These are phyloP conservation scores for Solanum bulbocastanum DNA, from an alignment of 257 asterid genomes.

Conservation along the genomic window DNA sequence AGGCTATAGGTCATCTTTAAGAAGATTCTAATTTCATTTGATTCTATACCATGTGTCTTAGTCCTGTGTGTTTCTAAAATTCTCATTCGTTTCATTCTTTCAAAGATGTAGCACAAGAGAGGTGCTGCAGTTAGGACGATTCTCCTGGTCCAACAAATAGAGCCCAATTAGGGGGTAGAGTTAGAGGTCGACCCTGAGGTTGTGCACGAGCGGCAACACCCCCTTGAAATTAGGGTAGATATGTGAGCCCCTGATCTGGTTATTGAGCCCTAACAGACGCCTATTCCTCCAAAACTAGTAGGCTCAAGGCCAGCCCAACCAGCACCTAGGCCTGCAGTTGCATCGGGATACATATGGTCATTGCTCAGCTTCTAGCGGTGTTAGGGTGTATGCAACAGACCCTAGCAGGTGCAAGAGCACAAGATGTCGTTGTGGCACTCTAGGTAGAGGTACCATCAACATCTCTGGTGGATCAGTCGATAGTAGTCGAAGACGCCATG, in stretches of 20 bases:
- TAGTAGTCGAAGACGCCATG: background rate
- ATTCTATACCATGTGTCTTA: background rate
- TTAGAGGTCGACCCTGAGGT: background rate
- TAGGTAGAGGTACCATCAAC: background rate
- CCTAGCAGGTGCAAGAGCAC: background rate
- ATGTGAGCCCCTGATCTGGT: no score
- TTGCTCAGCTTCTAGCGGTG: background rate
- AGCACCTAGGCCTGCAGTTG: background rate
- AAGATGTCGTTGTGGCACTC: background rate
- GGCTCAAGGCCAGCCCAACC: background rate
- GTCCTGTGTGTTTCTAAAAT: no score
- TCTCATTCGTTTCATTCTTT: background rate
- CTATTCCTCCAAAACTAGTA: background rate
- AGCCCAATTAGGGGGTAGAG: background rate
- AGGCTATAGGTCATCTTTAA: background rate
- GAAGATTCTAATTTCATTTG: background rate
- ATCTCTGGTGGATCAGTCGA: background rate
- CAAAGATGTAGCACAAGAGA: background rate
- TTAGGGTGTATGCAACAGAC: background rate
- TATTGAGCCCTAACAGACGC: background rate
- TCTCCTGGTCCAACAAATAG: background rate
- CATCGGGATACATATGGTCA: background rate
- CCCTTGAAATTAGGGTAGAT: background rate
- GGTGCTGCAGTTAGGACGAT: background rate
- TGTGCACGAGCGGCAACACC: background rate